Conservation (phyloP, 129 eudicot species). For the Logfia minima region DNA sequence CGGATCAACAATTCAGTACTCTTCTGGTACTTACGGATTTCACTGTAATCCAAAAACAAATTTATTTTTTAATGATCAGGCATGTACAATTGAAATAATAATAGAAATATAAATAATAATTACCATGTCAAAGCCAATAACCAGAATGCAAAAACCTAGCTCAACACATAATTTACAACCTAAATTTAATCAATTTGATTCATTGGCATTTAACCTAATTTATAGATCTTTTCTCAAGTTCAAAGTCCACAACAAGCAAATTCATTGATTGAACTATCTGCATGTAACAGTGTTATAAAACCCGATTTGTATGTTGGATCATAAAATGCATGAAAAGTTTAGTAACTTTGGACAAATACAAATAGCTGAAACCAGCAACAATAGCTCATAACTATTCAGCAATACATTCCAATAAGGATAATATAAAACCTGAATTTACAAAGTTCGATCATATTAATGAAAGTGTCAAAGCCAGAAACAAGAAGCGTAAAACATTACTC, state of each 20-base stretch:
- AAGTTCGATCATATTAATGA: not conserved
- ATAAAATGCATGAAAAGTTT: not conserved
- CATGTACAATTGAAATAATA: not conserved
- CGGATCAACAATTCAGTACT: constrained; percentile 86
- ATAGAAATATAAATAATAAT: not conserved
- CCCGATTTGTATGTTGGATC: not conserved
- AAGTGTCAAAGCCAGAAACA: not conserved
- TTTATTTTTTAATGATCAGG: not conserved
- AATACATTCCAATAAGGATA: no score
- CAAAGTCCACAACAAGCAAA: not conserved
- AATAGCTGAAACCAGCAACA: not conserved
- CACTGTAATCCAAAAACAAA: constrained; percentile 35
- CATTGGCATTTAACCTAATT: not conserved
- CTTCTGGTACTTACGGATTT: constrained; percentile 93
- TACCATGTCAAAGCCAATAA: not conserved
- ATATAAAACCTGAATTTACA: no score
- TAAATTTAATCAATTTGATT: not conserved
- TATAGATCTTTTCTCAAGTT: not conserved
- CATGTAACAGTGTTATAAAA: not conserved
- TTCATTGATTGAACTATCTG: no score
- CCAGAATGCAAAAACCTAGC: not conserved
- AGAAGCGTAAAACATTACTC: not conserved
- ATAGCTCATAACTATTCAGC: no score
- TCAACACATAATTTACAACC: not conserved
- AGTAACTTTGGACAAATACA: no score